Evolutionary conservation across 2,329 filamentous ascomycete genomes (phyloP).

Genomic region (Claviceps sp.): DNA sequence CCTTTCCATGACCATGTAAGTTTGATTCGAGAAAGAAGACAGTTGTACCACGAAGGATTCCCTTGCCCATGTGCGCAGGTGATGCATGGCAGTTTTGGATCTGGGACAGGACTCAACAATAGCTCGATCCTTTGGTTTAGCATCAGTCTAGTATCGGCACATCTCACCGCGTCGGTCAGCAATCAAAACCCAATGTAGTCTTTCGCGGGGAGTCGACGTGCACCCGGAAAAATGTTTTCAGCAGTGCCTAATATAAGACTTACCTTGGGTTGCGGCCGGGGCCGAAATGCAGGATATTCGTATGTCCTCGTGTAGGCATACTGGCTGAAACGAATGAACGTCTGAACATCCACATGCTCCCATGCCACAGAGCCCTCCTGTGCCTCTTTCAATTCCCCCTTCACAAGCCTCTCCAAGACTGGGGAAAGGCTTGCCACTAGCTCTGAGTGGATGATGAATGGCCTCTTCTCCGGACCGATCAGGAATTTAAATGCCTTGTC

Average conservation of each 20-base stretch:
- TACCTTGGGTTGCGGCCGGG: background rate
- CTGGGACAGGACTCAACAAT: background rate
- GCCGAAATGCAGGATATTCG: background rate
- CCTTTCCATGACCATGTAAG: background rate
- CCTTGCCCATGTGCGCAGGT: background rate
- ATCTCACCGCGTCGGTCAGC: no score
- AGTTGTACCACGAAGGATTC: background rate
- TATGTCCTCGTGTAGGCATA: background rate
- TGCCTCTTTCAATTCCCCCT: background rate
- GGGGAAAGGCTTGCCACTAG: background rate
- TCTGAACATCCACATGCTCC: background rate
- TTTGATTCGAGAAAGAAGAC: background rate
- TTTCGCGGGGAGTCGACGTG: no score
- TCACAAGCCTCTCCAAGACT: background rate
- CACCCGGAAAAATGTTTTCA: no score
- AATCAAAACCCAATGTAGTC: background rate
- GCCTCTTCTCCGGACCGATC: background rate
- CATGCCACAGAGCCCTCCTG: background rate
- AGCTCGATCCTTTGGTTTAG: background rate
- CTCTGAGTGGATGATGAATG: background rate
- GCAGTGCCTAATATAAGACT: no score
- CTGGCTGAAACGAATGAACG: background rate
- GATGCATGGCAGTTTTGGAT: background rate
- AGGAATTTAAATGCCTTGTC: background rate
- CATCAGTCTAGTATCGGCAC: no score